Evolutionary conservation across 1,139 yeast species (phyloP), one percentile per base, ranked within the genome.

Genomic region (Hansenula sp.): DNA sequence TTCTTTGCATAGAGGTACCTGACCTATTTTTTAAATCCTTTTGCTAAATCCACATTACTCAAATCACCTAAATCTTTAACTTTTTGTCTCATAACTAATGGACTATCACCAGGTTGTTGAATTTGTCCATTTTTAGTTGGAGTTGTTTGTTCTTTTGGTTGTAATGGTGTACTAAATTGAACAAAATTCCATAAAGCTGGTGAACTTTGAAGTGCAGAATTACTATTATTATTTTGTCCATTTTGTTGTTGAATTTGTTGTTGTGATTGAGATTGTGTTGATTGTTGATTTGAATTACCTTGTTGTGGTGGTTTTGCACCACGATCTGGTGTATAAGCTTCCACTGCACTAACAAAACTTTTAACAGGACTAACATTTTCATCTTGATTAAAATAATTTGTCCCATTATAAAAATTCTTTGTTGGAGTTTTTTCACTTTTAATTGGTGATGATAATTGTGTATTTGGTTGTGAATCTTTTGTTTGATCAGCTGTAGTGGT

Each of bases 121-220:
- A 32, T 16, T 37, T 63, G 39, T 57, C 74, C 43, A 61, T 71
- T 38, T 68, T 64, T 44, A 61, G 59, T 44, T 69, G 68, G 30
- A 71, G 52, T 42, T 65, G 50, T 6, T 75, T 75, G 2, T 75
- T 68, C 52, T 69, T 75, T 24, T 73, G 77, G 58, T 35, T 47
- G 51, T 32, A 51, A 42, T 18, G 86, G 85, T 0, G 90, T 82
- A 43, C 86, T 78, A 56, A 83, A 82, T 52, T 82, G 90, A 32
- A 83, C 83, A 60, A 82, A 77, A 56, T 81, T 83, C 89, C 90
- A 82, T 44, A 82, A 73, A 12, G 90, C 88, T 2, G 92, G 89
- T 1, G 87, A 79, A 17, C 76, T 70, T 53, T 74, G 80, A 40
- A 57, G 42, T 16, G 19, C 20, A 28, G 20, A 16, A 16, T 43